Evolutionary conservation across 345 rosid species (phyloP).

Genomic region (Psidium guajava): DNA sequence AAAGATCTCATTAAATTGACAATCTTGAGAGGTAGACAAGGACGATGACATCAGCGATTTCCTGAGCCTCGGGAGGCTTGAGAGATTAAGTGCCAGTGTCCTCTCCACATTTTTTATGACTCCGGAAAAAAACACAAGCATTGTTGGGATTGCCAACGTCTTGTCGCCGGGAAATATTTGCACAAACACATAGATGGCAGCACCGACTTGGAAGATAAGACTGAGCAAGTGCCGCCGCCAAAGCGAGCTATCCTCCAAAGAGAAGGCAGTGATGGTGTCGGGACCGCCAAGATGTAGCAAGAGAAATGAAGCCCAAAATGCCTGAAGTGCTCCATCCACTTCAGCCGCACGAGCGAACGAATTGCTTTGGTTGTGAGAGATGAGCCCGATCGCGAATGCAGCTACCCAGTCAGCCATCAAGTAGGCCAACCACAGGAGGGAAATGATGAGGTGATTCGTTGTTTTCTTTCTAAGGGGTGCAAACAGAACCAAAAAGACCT

Average conservation of each 20-base stretch:
- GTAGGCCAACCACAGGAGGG: too few relatives aligned
- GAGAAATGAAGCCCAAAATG: too few relatives aligned
- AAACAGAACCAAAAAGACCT: too few relatives aligned
- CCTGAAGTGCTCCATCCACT: too few relatives aligned
- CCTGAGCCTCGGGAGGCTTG: background rate
- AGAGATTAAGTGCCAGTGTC: background rate
- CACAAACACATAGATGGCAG: background rate
- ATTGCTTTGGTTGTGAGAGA: too few relatives aligned
- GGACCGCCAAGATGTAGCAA: background rate
- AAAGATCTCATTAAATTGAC: too few relatives aligned
- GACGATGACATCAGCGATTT: background rate
- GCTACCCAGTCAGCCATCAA: too few relatives aligned
- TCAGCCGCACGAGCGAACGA: too few relatives aligned
- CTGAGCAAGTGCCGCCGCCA: background rate
- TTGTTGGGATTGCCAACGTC: background rate
- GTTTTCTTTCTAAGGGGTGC: too few relatives aligned
- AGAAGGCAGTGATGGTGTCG: background rate
- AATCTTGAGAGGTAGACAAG: fast-evolving
- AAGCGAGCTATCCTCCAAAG: background rate
- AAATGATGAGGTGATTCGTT: too few relatives aligned
- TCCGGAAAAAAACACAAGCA: background rate
- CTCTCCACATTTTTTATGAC: background rate
- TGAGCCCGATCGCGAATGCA: too few relatives aligned
- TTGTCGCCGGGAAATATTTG: background rate
- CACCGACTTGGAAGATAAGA: background rate